Evolutionary conservation across 106 monocot genomes (phyloP).

Genomic region (Vanilla planifolia): DNA sequence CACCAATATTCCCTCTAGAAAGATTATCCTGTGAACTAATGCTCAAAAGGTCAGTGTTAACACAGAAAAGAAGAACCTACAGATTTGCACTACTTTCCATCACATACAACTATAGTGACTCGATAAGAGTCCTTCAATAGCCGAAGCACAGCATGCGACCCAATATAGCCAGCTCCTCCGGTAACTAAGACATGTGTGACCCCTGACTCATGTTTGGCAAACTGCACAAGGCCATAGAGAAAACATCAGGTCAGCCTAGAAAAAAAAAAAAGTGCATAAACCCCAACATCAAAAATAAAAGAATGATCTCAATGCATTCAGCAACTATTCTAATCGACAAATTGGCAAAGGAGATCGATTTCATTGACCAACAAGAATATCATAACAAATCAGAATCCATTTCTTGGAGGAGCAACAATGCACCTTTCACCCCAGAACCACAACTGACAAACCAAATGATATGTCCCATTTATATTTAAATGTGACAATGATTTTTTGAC

Average conservation of each 20-base stretch:
- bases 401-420: too few species aligned
- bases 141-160: conserved; percentile 91
- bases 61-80: background rate
- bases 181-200: conserved; percentile 94
- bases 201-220: conserved; percentile 75
- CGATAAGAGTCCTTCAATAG: conserved; percentile 86
- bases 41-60: background rate
- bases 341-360: too few species aligned
- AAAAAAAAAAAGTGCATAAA: background rate
- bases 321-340: too few species aligned
- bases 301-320: too few species aligned
- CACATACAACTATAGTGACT: conserved; percentile 90
- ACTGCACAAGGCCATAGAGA: conserved; percentile 32
- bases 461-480: too few species aligned
- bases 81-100: background rate
- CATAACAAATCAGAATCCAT: too few species aligned
- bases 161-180: conserved; percentile 96
- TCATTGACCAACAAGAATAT: too few species aligned
- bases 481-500: too few species aligned
- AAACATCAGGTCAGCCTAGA: background rate
- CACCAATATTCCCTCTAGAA: conserved; percentile 75
- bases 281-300: background rate
- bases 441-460: too few species aligned
- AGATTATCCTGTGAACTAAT: conserved; percentile 57
- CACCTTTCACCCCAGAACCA: too few species aligned